Conservation (phyloP, 2,329 filamentous ascomycete genomes). For the Alternaria hordeiaustralica region DNA sequence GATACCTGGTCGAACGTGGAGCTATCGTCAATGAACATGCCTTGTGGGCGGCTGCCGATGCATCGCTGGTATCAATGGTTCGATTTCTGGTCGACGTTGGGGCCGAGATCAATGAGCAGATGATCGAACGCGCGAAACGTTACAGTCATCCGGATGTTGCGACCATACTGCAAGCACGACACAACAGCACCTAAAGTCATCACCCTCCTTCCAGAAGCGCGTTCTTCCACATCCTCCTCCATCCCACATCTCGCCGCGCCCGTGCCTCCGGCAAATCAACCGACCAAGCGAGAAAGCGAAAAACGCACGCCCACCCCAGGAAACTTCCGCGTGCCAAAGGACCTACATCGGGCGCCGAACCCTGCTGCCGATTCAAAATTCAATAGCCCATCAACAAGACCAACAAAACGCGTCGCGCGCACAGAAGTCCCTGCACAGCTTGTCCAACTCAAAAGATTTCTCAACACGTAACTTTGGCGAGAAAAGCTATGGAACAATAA, state of each 20-base stretch:
- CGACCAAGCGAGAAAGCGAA: not conserved
- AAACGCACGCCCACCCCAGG: not conserved
- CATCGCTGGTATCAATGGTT: not conserved
- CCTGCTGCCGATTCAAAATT: not conserved
- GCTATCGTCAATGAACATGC: not conserved
- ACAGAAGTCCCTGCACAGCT: not conserved
- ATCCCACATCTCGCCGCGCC: not conserved
- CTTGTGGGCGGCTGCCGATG: not conserved
- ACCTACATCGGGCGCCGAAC: conserved; percentile 1
- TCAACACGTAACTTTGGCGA: not conserved
- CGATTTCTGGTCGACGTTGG: not conserved
- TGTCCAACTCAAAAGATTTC: not conserved
- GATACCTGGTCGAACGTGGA: not conserved
- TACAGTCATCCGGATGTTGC: not conserved
- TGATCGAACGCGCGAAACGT: not conserved
- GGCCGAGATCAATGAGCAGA: not conserved
- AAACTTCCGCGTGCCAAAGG: not conserved
- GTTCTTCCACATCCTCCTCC: not conserved
- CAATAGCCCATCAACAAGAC: not conserved
- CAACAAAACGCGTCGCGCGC: not conserved
- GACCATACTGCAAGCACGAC: not conserved
- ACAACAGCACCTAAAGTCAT: not conserved
- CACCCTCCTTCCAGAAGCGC: not conserved
- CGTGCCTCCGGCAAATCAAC: not conserved
- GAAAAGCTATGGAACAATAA: not conserved